phyloP scores from a whole-genome alignment of 2,329 filamentous ascomycete genomes.

The Grosmannia serpens region DNA sequence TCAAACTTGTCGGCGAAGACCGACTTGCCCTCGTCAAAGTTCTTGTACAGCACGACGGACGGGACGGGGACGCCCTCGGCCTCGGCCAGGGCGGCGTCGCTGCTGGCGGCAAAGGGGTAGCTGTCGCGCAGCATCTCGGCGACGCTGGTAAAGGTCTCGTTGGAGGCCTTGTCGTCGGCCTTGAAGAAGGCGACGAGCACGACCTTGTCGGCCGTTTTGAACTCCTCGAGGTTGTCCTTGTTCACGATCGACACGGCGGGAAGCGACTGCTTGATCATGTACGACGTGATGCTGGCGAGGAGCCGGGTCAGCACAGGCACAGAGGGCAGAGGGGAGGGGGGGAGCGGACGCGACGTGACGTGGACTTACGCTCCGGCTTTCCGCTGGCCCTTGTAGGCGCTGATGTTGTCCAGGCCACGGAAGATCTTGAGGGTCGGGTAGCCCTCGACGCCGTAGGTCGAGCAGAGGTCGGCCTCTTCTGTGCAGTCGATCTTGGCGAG shows the following conservation, averaged over 20 bases:
- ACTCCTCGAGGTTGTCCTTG: conserved; percentile 77
- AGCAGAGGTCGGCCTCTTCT: conserved; percentile 84
- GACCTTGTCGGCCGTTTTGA: conserved; percentile 97
- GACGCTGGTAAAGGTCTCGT: conserved; percentile 67
- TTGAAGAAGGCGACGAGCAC: conserved; percentile 84
- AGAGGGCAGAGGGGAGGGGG: not conserved
- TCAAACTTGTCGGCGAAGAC: conserved; percentile 74
- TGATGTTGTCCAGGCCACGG: conserved; percentile 72
- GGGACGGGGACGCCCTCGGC: conserved; percentile 82
- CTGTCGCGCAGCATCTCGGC: conserved; percentile 73
- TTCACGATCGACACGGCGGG: conserved; percentile 79
- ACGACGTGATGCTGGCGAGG: conserved; percentile 49
- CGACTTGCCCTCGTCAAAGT: conserved; percentile 92
- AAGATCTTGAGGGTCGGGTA: conserved; percentile 99
- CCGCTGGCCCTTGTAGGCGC: conserved; percentile 77
- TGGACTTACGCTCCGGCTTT: conserved; percentile 62
- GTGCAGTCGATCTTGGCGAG: conserved; percentile 91
- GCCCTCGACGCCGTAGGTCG: conserved; percentile 81
- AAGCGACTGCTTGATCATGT: conserved; percentile 97
- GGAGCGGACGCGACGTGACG: not conserved
- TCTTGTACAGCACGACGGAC: conserved; percentile 88
- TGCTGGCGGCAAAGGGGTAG: conserved; percentile 85
- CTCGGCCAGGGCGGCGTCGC: conserved; percentile 74
- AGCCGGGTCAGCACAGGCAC: not conserved
- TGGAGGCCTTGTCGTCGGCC: conserved; percentile 69